Evolutionary conservation across 2,329 filamentous ascomycete genomes (phyloP), one percentile per base, ranked within the genome.

Genomic region (Thelonectria discophora): DNA sequence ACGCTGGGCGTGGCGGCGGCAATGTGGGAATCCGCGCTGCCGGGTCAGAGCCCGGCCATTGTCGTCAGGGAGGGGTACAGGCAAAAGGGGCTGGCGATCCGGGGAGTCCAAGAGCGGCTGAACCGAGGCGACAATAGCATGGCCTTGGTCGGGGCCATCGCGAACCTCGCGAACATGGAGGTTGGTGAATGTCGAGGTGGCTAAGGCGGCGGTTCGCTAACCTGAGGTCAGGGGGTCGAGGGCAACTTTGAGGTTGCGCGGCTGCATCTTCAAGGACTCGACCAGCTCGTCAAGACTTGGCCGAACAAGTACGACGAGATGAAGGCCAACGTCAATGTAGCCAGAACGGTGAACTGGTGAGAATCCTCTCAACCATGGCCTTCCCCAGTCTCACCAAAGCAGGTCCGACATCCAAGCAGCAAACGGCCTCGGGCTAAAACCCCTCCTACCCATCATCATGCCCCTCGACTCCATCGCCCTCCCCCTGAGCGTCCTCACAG

Each of bases 101-200:
- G 34, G 15, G 58, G 55, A 7, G 34, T 66, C 5, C 58, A 63
- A 32, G 50, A 63, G 20, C 47, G 56, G 10, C 2, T 66, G 5
- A 37, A 34, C 11, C 21, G 9, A 11, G 58, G 59, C 20, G 48
- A 62, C 5, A 58, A 47, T 0, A 61, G 53, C 21, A 55, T 56
- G 27, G 40, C 59, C 8, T 39, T 64, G 5, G 51, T 66, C 18
- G 65, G 58, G 1, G 57, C 61, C 3, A 60, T 67, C 13, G 65
- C 61, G 27, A 62, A 53, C 20, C 65, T 65, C 11, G 65, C 65
- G 12, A 66, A 64, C 42, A 57, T 57, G 1, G 61, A 66, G 58
- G 65, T 64, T 20, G 2, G 52, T 42, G 13, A 3, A 13, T 15
- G 17, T 21, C 3, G 12, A 10, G 10, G 3, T 9, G 2, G 15